These are phyloP conservation scores for Amylocystis lapponica DNA, from an alignment of 768 basidiomycete species.

Conservation along the genomic window DNA sequence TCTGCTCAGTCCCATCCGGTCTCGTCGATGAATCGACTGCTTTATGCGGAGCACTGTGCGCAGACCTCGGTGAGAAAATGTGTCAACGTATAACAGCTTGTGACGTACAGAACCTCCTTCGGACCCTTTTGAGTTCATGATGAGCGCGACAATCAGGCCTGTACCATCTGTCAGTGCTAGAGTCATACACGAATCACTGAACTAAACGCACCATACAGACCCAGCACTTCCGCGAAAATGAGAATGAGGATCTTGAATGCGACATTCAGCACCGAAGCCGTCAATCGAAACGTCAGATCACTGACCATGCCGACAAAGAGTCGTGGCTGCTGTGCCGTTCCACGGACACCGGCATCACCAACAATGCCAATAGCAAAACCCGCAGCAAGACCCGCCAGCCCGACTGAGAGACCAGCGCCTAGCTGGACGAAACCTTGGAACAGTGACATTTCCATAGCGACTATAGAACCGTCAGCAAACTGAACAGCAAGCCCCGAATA, in stretches of 20 bases:
- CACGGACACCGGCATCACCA: slow-evolving; percentile 97
- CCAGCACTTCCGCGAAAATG: slow-evolving; percentile 94
- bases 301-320: slow-evolving; percentile 91
- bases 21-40: no score
- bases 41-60: slow-evolving; percentile 17
- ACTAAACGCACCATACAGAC: slow-evolving; percentile 61
- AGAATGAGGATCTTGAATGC: slow-evolving; percentile 83
- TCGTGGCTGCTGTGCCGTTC: slow-evolving; percentile 93
- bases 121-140: slow-evolving; percentile 81
- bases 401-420: slow-evolving; percentile 89
- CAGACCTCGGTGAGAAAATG: no score
- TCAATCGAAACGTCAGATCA: background rate
- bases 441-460: slow-evolving; percentile 74
- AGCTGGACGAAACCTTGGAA: slow-evolving; percentile 93
- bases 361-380: slow-evolving; percentile 99
- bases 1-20: no score
- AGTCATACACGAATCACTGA: background rate
- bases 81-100: no score
- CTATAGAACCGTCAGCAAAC: slow-evolving; percentile 32
- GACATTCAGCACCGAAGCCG: background rate
- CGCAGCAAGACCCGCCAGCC: slow-evolving; percentile 91
- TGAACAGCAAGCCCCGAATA: background rate
- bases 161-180: slow-evolving; percentile 2
- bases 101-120: slow-evolving; percentile 15
- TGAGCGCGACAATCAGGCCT: slow-evolving; percentile 90